These are phyloP conservation scores for Saccharomyces uvarum DNA, from an alignment of 1,139 yeast species.

Conservation along the genomic window DNA sequence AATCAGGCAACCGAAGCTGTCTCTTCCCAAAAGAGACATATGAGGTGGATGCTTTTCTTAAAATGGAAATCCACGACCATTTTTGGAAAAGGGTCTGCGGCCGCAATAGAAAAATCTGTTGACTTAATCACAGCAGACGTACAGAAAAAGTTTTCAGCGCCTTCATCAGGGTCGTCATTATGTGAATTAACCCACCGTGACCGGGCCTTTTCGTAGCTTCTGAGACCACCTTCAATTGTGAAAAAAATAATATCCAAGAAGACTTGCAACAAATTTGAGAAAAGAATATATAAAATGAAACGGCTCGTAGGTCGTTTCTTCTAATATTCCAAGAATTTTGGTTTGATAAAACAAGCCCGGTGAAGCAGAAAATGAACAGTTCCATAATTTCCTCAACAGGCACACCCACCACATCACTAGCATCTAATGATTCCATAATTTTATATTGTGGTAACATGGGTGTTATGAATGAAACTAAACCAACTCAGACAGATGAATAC, in stretches of 20 bases:
- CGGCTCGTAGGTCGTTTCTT: too few relatives aligned
- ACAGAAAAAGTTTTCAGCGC: background rate
- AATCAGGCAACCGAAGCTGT: background rate
- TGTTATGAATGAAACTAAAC: background rate
- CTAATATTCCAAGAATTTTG: background rate
- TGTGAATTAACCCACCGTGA: background rate
- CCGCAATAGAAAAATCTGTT: background rate
- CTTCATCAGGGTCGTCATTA: background rate
- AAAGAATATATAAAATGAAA: too few relatives aligned
- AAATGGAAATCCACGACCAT: background rate
- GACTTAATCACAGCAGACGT: background rate
- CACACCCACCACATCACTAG: background rate
- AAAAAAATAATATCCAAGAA: too few relatives aligned
- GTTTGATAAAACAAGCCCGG: background rate
- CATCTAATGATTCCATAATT: background rate
- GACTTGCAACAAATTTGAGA: too few relatives aligned
- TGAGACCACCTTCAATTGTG: too few relatives aligned
- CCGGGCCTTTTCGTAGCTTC: background rate
- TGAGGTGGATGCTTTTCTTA: background rate
- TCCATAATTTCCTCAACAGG: background rate
- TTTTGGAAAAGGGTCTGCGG: background rate
- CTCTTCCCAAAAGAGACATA: background rate
- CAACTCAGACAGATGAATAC: background rate
- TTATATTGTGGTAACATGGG: background rate
- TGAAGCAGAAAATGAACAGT: background rate